Conservation (phyloP, 257 asterid genomes). For the Nicotiana noctiflora region DNA sequence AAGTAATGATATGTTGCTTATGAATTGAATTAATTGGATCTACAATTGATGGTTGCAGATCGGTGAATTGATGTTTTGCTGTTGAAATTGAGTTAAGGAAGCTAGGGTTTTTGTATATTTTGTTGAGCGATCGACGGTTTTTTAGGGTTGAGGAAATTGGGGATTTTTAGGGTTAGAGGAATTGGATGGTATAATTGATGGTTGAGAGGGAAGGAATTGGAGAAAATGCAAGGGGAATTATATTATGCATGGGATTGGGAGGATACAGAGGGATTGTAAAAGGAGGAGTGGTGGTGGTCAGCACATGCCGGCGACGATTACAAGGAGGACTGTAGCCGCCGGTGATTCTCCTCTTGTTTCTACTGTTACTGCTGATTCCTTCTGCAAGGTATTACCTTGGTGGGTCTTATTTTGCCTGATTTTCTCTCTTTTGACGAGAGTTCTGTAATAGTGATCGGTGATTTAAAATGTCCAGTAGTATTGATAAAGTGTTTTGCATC, state of each 20-base stretch:
- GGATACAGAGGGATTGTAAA: conserved; percentile 19
- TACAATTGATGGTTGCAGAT: neutral
- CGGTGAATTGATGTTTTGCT: neutral
- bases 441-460: neutral
- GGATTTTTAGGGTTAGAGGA: neutral
- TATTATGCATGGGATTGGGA: conserved; percentile 42
- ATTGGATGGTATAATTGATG: conserved; percentile 23
- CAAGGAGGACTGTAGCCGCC: conserved; percentile 26
- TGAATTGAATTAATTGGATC: conserved; percentile 5
- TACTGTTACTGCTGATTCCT: conserved; percentile 18
- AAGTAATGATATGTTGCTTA: neutral
- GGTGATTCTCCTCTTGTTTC: conserved; percentile 13
- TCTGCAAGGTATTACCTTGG: conserved; percentile 27
- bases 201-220: conserved; percentile 15
- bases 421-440: neutral
- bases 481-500: neutral
- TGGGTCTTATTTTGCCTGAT: neutral
- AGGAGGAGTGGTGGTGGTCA: conserved; percentile 12
- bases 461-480: neutral
- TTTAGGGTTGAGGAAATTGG: conserved; percentile 8
- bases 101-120: neutral
- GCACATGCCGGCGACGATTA: conserved; percentile 34
- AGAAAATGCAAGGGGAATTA: conserved; percentile 28
- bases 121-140: conserved; percentile 1
- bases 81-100: neutral